A percentile compares a stretch with the other conserved stretches of the same genome.
These are phyloP conservation scores for Arthrobotrys entomopaga DNA, from an alignment of 2,329 filamentous ascomycete species.

Conservation along the genomic window DNA sequence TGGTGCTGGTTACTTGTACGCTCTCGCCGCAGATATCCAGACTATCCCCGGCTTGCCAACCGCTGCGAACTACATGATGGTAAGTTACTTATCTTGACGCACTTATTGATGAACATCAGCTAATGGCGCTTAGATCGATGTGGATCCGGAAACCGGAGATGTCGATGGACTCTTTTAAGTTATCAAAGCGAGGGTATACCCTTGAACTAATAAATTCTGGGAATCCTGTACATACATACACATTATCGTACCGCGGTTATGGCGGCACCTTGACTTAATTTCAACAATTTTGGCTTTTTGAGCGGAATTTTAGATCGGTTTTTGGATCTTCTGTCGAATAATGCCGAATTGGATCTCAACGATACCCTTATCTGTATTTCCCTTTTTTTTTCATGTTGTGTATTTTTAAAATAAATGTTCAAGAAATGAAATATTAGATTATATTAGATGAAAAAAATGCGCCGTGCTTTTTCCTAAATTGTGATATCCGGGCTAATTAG, in stretches of 20 bases:
- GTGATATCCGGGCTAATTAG: too few species aligned
- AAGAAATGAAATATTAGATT: slow-evolving; percentile 11
- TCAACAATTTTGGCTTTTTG: slow-evolving; percentile 44
- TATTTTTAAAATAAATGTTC: slow-evolving; percentile 39
- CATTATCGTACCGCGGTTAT: background rate
- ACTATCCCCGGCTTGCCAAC: slow-evolving; percentile 77
- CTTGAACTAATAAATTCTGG: background rate
- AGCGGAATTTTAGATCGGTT: slow-evolving; percentile 20
- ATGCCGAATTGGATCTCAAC: slow-evolving; percentile 52
- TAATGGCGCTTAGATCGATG: slow-evolving; percentile 64
- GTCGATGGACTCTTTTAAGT: slow-evolving; percentile 87
- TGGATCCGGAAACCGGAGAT: slow-evolving; percentile 82
- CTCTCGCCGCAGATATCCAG: slow-evolving; percentile 95
- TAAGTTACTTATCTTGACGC: slow-evolving; percentile 8
- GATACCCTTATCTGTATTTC: slow-evolving; percentile 40
- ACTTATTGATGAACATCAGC: background rate
- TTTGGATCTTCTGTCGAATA: slow-evolving; percentile 16
- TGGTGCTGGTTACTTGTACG: slow-evolving; percentile 93
- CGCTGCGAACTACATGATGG: slow-evolving; percentile 52
- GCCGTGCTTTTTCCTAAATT: too few species aligned
- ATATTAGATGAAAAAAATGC: background rate
- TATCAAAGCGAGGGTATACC: slow-evolving; percentile 9
- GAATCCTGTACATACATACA: slow-evolving; percentile 7
- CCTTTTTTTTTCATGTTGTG: slow-evolving; percentile 16
- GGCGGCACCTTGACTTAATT: slow-evolving; percentile 15